Conservation (phyloP, 257 asterid genomes). For the Forsythia suspensa region DNA sequence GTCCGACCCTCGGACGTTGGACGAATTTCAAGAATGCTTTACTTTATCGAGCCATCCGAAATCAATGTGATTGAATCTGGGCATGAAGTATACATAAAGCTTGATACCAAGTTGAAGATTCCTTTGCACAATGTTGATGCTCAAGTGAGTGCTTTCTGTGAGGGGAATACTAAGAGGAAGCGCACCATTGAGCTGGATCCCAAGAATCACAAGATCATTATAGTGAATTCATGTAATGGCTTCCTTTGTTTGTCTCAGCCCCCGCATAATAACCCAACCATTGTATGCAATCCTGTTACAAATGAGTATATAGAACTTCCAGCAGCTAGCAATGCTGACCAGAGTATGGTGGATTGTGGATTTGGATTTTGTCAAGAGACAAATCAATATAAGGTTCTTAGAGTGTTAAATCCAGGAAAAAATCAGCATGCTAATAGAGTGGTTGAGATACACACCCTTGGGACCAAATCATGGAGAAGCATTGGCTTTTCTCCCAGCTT, state of each 20-base stretch:
- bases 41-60: neutral
- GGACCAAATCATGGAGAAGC: neutral
- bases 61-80: neutral
- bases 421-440: neutral
- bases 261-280: neutral
- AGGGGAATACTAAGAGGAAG: neutral
- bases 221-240: neutral
- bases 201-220: neutral
- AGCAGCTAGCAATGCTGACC: neutral
- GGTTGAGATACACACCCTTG: slow-evolving; percentile 3
- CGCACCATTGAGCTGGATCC: neutral
- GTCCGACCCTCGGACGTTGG: neutral
- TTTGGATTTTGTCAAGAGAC: slow-evolving; percentile 1
- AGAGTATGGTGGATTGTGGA: neutral
- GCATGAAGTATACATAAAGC: neutral
- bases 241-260: neutral
- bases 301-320: slow-evolving; percentile 11
- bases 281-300: slow-evolving; percentile 4
- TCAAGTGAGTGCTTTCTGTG: neutral
- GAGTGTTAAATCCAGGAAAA: neutral
- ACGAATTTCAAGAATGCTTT: neutral
- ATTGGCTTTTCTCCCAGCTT: neutral
- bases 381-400: neutral
- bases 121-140: neutral
- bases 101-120: neutral